Evolutionary conservation across 768 basidiomycete genomes (phyloP), one percentile per base, ranked within the genome.

Genomic region (Cyathus striatus): DNA sequence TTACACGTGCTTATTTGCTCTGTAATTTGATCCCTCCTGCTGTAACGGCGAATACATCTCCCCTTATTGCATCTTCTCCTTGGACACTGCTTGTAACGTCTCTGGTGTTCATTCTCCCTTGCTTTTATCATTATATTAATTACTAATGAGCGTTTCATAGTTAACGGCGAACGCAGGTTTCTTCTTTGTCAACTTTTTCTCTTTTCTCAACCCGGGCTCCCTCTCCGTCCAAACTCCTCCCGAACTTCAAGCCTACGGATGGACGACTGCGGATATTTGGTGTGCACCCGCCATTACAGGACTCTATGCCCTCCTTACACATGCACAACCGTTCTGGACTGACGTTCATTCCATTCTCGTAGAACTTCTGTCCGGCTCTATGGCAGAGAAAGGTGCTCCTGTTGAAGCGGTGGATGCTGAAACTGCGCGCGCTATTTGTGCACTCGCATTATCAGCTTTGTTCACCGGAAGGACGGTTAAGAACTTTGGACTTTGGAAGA

Each of bases 231-330:
- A 80, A 24, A 91, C 90, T 0, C 92, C 93, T 1, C 72, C 82
- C 0, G 92, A 94, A 58, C 72, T 96, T 6, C 71, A 72, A 41
- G 75, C 88, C 0, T 85, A 84, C 44, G 93, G 93, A 10, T 95
- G 92, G 92, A 85, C 81, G 33, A 79, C 81, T 18, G 75, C 79
- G 0, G 93, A 95, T 57, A 60, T 92, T 23, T 95, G 92, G 91
- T 79, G 79, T 60, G 90, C 92, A 6, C 83, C 90, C 5, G 63
- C 83, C 50, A 65, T 83, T 52, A 90, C 90, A 9, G 86, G 71
- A 1, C 57, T 93, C 7, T 93, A 89, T 56, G 82, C 91, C 41
- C 75, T 82, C 44, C 73, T 93, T 40, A 92, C 90, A 6, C 89
- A 92, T 49, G 83, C 87, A 2, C 90, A 94, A 57, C 86, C 90